Evolutionary conservation across 352 stramenopile species (phyloP), one percentile per base, ranked within the genome.

Genomic region (Pythium vanterpoolii): DNA sequence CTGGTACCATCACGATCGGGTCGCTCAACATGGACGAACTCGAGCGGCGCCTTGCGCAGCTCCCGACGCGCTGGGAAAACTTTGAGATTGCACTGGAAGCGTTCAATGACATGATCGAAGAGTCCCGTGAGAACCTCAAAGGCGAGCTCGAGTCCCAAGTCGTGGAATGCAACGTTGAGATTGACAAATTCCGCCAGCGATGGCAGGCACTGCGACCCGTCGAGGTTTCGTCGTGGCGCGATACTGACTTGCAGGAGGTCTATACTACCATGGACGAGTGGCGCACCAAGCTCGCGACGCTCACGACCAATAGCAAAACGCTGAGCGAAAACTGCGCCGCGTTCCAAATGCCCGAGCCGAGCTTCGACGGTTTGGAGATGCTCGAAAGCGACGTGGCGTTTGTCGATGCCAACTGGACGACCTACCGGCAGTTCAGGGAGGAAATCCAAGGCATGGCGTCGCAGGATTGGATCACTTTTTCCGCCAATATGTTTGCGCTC

Each of bases 81-180:
- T 97, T 98, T 66, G 93, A 98, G 34, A 87, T 97, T 45, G 85
- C 88, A 18, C 74, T 98, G 0, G 94, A 98, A 56, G 95, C 93
- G 28, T 98, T 98, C 62, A 96, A 97, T 52, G 91, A 97, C 48
- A 97, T 98, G 86, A 94, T 98, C 44, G 87, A 97, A 34, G 90
- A 98, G 48, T 90, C 98, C 47, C 90, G 96, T 1, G 87, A 97
- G 56, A 91, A 76, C 43, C 69, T 98, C 3, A 98, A 97, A 56
- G 79, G 73, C 23, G 82, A 96, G 48, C 77, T 98, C 24, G 87
- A 97, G 53, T 64, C 79, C 5, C 78, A 97, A 26, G 84, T 97
- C 19, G 79, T 96, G 3, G 83, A 96, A 18, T 94, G 89, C 46
- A 94, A 96, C 65, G 58, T 91, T 31, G 77, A 89, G 21, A 90